These are phyloP conservation scores for Mycena floridula DNA, from an alignment of 768 basidiomycete species.

Conservation along the genomic window DNA sequence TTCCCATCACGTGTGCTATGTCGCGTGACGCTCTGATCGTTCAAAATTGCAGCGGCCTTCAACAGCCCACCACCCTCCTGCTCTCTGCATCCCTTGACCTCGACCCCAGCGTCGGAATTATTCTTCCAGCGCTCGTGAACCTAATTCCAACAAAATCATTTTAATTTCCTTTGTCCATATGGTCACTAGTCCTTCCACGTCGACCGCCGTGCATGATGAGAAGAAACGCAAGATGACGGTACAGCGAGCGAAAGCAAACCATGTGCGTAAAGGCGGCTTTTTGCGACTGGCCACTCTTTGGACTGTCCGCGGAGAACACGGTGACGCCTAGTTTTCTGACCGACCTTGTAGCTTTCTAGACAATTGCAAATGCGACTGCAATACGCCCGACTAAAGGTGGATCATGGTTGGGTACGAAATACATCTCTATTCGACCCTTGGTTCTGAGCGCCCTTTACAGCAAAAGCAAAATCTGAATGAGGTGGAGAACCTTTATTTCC, in stretches of 20 bases:
- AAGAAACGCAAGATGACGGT: constrained; percentile 20
- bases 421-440: neutral
- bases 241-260: constrained; percentile 32
- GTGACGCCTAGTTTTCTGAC: neutral
- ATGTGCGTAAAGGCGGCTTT: constrained; percentile 14
- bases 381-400: constrained; percentile 47
- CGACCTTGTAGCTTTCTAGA: constrained; percentile 30
- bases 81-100: no score
- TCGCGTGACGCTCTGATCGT: no score
- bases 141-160: no score
- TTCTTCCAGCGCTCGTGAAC: no score
- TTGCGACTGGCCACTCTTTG: no score
- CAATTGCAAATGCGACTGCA: constrained; percentile 42
- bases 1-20: no score
- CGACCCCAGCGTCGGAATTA: no score
- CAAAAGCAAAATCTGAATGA: constrained; percentile 47
- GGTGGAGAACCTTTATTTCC: constrained; percentile 49
- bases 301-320: no score
- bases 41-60: no score
- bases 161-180: neutral
- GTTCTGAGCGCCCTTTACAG: constrained; percentile 15
- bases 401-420: constrained; percentile 42
- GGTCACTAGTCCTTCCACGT: neutral
- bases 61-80: no score
- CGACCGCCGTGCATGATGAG: constrained; percentile 1